Conservation (phyloP, 495 filamentous ascomycete genomes). For the Hypoxylon lienhwacheense region DNA sequence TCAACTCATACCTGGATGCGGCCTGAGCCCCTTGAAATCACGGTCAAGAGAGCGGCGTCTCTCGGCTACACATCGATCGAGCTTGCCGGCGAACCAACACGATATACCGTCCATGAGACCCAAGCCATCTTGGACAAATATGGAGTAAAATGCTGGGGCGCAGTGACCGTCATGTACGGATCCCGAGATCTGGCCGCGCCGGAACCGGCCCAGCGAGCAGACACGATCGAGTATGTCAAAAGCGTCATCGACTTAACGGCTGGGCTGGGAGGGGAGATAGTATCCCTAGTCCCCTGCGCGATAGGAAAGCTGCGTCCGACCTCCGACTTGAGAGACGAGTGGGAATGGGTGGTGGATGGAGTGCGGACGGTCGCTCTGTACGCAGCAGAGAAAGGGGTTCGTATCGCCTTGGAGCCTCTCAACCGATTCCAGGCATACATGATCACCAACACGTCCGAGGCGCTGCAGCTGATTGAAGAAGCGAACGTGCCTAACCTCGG, state of each 20-base stretch:
- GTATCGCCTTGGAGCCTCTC: conserved; percentile 33
- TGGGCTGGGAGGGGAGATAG: conserved; percentile 32
- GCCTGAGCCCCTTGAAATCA: conserved; percentile 36
- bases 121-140: conserved; percentile 30
- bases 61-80: conserved; percentile 39
- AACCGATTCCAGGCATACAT: conserved; percentile 39
- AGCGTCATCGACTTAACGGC: conserved; percentile 26
- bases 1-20: conserved; percentile 42
- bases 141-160: conserved; percentile 27
- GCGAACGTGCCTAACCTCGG: conserved; percentile 27
- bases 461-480: conserved; percentile 29
- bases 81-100: conserved; percentile 37
- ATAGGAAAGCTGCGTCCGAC: conserved; percentile 36
- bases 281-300: conserved; percentile 31
- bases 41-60: conserved; percentile 26
- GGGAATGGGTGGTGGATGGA: conserved; percentile 37
- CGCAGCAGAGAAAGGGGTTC: conserved; percentile 21
- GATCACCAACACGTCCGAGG: conserved; percentile 31
- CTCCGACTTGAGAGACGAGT: conserved; percentile 26
- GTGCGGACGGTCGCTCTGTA: conserved; percentile 27
- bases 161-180: conserved; percentile 38
- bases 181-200: conserved; percentile 30
- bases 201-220: conserved; percentile 20
- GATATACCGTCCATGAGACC: conserved; percentile 27
- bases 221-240: conserved; percentile 37